Evolutionary conservation across 192 early-diverging fungal species (phyloP), one percentile per base, ranked within the genome.

Genomic region (Coemansia sp.): DNA sequence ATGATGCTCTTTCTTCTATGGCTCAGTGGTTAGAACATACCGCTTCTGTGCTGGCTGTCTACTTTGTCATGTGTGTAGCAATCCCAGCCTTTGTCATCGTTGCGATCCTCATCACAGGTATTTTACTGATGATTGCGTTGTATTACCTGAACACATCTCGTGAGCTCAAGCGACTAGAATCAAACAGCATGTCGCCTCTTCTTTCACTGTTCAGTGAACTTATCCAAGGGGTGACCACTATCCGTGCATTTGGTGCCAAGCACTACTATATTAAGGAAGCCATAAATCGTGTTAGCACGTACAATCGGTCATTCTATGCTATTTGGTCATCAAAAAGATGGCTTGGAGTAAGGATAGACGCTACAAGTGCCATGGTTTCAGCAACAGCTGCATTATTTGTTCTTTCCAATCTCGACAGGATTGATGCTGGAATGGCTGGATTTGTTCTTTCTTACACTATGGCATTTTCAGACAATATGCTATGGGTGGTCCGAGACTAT

Each of bases 351-450:
- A 86, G 95, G 49, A 89, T 89, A 10, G 90, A 91, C 38, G 43
- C 89, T 32, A 70, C 89, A 2, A 88, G 88, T 43, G 85, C 87
- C 2, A 65, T 89, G 32, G 90, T 94, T 8, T 71, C 85, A 15
- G 87, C 92, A 43, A 69, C 71, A 49, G 83, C 88, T 25, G 88
- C 85, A 14, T 56, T 92, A 19, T 68, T 89, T 29, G 74, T 95
- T 48, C 17, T 92, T 9, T 67, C 71, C 61, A 66, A 42, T 17
- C 46, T 33, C 20, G 43, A 59, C 4, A 62, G 63, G 5, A 66
- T 83, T 25, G 87, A 90, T 63, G 89, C 95, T 8, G 94, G 94
- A 32, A 82, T 91, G 73, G 91, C 93, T 46, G 95, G 92, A 25
- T 82, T 98, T 23, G 81, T 85, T 55, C 76, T 98, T 40, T 84